Percentiles rank a stretch among this genome's conserved stretches.
phyloP scores from a whole-genome alignment of 768 basidiomycete genomes.

The Stropharia rugosoannulata region DNA sequence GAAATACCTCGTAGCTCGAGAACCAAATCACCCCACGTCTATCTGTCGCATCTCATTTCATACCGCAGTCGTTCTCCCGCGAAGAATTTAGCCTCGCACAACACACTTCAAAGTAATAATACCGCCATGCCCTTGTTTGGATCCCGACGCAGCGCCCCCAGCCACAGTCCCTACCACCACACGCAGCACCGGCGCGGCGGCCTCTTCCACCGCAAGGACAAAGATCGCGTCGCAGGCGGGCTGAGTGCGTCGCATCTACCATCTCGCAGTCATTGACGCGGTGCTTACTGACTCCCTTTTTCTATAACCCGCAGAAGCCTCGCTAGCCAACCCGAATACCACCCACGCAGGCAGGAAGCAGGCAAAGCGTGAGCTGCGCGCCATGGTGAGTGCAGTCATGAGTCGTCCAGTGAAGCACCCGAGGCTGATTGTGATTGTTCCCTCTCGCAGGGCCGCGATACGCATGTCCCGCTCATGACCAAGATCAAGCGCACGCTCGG shows the following conservation, averaged over 20 bases:
- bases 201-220: conserved; percentile 37
- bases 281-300: neutral
- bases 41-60: neutral
- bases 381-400: conserved; percentile 37
- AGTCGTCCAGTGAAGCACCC: neutral
- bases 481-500: conserved; percentile 52
- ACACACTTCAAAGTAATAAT: neutral
- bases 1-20: no score
- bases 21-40: neutral
- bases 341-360: conserved; percentile 41
- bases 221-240: conserved; percentile 46
- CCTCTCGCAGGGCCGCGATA: conserved; percentile 38
- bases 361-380: conserved; percentile 43
- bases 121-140: conserved; percentile 24
- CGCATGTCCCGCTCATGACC: conserved; percentile 51
- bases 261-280: neutral
- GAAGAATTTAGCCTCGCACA: neutral
- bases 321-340: conserved; percentile 51
- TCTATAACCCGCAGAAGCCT: conserved; percentile 33
- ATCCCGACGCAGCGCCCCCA: conserved; percentile 8
- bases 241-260: conserved; percentile 35
- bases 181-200: conserved; percentile 8
- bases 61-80: neutral
- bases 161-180: neutral
- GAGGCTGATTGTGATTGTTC: neutral